A percentile compares a stretch with the other conserved stretches of the same genome.
These are phyloP conservation scores for Collybia nuda DNA, from an alignment of 768 basidiomycete genomes.

Conservation along the genomic window DNA sequence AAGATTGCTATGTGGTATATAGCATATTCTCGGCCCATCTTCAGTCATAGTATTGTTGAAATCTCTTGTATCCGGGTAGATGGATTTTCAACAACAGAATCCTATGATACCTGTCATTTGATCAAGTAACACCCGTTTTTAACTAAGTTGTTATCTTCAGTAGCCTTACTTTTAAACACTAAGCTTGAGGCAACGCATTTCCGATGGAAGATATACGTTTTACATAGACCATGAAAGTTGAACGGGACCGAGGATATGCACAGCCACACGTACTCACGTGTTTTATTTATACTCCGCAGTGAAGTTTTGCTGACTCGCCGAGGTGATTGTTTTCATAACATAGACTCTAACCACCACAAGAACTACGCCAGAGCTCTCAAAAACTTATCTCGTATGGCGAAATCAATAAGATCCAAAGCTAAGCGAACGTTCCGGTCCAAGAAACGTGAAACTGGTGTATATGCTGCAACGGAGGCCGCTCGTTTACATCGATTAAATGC, in stretches of 20 bases:
- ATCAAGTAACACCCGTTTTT: background rate
- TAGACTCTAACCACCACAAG: conserved; percentile 15
- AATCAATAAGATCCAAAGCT: conserved; percentile 79
- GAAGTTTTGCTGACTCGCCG: background rate
- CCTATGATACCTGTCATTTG: background rate
- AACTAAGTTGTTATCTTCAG: too few relatives aligned
- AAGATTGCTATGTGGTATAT: too few relatives aligned
- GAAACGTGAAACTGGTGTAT: conserved; percentile 73
- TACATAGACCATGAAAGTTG: too few relatives aligned
- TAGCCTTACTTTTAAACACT: too few relatives aligned
- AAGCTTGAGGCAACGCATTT: too few relatives aligned
- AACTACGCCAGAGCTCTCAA: conserved; percentile 6
- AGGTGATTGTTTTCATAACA: background rate
- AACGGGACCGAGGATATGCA: background rate
- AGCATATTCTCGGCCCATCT: background rate
- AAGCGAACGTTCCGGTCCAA: conserved; percentile 78
- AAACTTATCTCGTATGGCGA: conserved; percentile 57
- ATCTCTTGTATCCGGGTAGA: background rate
- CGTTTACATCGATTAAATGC: conserved; percentile 70
- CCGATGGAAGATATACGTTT: too few relatives aligned
- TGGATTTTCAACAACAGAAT: background rate
- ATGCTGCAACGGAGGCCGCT: conserved; percentile 76
- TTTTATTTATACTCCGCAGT: background rate
- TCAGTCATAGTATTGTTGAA: background rate
- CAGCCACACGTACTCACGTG: conserved; percentile 1